These are phyloP conservation scores for Chaetomium cochliodes DNA, from an alignment of 495 filamentous ascomycete species.

Conservation along the genomic window DNA sequence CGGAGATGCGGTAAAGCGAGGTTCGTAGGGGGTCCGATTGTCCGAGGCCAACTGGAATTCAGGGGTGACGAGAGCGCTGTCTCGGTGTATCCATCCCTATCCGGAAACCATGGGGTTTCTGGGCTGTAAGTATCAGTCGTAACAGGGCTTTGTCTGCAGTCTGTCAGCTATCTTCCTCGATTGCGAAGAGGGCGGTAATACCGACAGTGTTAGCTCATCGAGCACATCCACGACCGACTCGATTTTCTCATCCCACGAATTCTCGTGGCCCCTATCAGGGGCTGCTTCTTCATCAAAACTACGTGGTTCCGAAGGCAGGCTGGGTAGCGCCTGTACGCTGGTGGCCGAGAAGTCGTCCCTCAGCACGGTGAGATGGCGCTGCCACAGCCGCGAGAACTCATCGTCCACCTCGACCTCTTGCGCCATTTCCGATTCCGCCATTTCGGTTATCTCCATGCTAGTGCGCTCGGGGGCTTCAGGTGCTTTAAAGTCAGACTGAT, in stretches of 20 bases:
- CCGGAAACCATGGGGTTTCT: slow-evolving; percentile 27
- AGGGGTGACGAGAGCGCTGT: slow-evolving; percentile 26
- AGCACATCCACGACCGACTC: slow-evolving; percentile 31
- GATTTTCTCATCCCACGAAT: slow-evolving; percentile 27
- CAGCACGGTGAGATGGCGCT: slow-evolving; percentile 22
- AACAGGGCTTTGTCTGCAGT: slow-evolving; percentile 12
- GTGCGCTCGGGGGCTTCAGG: too few relatives aligned
- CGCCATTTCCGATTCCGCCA: background rate
- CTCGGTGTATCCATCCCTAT: slow-evolving; percentile 25
- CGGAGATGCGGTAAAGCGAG: background rate
- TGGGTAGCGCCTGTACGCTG: slow-evolving; percentile 23
- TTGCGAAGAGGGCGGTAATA: background rate
- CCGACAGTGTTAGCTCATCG: slow-evolving; percentile 20
- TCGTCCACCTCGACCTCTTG: slow-evolving; percentile 16
- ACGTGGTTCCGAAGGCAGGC: slow-evolving; percentile 1
- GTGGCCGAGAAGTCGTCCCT: slow-evolving; percentile 21
- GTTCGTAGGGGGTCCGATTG: background rate
- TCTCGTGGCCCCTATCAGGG: background rate
- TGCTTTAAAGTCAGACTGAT: background rate
- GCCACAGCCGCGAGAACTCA: slow-evolving; percentile 27
- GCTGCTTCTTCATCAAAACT: slow-evolving; percentile 7
- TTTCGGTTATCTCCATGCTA: background rate
- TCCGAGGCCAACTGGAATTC: slow-evolving; percentile 24
- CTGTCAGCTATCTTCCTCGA: background rate
- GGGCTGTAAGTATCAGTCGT: slow-evolving; percentile 26